A percentile compares a stretch with the other conserved stretches of the same genome.
These are phyloP conservation scores for Fistulifera pelliculosa DNA, from an alignment of 108 stramenopile genomes.

Conservation along the genomic window DNA sequence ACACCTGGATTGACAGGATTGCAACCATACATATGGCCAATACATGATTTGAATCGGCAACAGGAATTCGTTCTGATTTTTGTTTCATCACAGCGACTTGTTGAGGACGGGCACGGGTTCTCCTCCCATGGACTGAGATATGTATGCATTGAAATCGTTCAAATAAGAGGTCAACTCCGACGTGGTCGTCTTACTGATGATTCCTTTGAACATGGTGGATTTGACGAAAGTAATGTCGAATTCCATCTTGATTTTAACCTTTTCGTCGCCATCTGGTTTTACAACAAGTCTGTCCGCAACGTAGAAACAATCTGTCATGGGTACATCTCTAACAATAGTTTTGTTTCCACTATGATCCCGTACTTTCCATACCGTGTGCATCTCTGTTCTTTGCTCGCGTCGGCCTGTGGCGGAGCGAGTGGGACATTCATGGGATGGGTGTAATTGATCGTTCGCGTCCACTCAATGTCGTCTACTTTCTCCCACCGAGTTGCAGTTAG, in stretches of 20 bases:
- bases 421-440: slow-evolving; percentile 74
- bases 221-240: slow-evolving; percentile 73
- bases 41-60: too few relatives aligned
- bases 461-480: background rate
- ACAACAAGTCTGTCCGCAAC: slow-evolving; percentile 64
- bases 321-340: slow-evolving; percentile 70
- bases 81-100: too few relatives aligned
- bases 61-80: too few relatives aligned
- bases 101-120: too few relatives aligned
- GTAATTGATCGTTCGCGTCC: slow-evolving; percentile 51
- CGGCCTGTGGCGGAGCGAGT: slow-evolving; percentile 73
- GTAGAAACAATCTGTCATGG: slow-evolving; percentile 82
- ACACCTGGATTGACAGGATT: too few relatives aligned
- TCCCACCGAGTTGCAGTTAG: slow-evolving; percentile 50
- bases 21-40: too few relatives aligned
- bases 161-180: slow-evolving; percentile 54
- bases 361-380: slow-evolving; percentile 32
- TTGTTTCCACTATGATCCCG: slow-evolving; percentile 61
- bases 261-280: slow-evolving; percentile 17
- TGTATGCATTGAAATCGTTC: slow-evolving; percentile 19
- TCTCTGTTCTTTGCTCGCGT: slow-evolving; percentile 66
- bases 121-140: background rate
- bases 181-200: slow-evolving; percentile 55
- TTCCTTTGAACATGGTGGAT: slow-evolving; percentile 57
- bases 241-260: slow-evolving; percentile 23